Evolutionary conservation across 2,329 filamentous ascomycete genomes (phyloP).

Genomic region (Diaporthe australafricana): DNA sequence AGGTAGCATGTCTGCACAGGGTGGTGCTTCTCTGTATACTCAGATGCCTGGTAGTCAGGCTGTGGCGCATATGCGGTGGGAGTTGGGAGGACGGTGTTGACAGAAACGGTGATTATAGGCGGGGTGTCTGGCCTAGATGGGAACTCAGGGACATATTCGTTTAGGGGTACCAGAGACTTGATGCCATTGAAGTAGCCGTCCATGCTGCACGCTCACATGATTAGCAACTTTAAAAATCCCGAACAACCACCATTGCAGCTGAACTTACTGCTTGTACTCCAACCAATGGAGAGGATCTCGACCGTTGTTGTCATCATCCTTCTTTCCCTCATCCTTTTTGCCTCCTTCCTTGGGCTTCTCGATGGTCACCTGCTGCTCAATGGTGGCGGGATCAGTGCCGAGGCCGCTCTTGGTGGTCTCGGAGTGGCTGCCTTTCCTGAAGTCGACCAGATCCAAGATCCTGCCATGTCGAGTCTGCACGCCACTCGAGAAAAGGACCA

Average conservation of each 20-base stretch:
- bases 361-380: conserved; percentile 39
- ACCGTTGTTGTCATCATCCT: conserved; percentile 27
- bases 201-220: conserved; percentile 68
- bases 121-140: conserved; percentile 56
- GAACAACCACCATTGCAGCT: background rate
- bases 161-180: conserved; percentile 72
- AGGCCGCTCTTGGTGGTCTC: conserved; percentile 32
- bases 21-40: conserved; percentile 65
- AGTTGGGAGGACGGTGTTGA: conserved; percentile 52
- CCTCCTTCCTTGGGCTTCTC: conserved; percentile 42
- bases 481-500: conserved; percentile 53
- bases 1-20: conserved; percentile 72
- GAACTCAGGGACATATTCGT: conserved; percentile 79
- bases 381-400: background rate
- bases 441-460: conserved; percentile 40
- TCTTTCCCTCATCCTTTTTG: conserved; percentile 28
- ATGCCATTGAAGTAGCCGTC: conserved; percentile 85
- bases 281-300: conserved; percentile 51
- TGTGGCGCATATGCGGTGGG: conserved; percentile 75
- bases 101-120: conserved; percentile 49
- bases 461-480: conserved; percentile 39
- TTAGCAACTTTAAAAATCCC: conserved; percentile 30
- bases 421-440: conserved; percentile 36
- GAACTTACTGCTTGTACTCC: conserved; percentile 56
- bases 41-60: conserved; percentile 68